Evolutionary conservation across 768 basidiomycete species (phyloP).

Genomic region (Lentinula lateritia): DNA sequence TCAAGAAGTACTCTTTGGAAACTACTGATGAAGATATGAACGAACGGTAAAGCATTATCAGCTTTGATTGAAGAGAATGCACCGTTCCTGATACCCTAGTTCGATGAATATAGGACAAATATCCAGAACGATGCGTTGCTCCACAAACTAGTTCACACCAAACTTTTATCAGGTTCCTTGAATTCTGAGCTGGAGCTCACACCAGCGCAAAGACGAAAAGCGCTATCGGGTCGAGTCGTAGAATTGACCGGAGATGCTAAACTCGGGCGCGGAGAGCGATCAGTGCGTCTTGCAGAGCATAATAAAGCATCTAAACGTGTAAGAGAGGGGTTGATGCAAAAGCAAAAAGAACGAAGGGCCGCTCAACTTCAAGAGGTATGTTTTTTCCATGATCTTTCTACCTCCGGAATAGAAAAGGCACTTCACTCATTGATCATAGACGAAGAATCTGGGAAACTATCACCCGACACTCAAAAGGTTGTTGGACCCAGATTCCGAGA

Average conservation of each 20-base stretch:
- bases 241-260: conserved; percentile 66
- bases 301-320: conserved; percentile 69
- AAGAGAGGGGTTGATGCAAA: conserved; percentile 61
- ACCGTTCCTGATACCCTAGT: background rate
- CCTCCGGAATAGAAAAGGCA: background rate
- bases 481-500: conserved; percentile 37
- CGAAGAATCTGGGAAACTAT: conserved; percentile 81
- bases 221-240: conserved; percentile 70
- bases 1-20: conserved; percentile 9
- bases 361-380: conserved; percentile 65
- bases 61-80: background rate
- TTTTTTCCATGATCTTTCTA: conserved; percentile 10
- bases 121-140: conserved; percentile 73
- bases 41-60: conserved; percentile 37
- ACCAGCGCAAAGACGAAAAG: conserved; percentile 66
- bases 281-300: conserved; percentile 55
- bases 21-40: conserved; percentile 39
- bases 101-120: conserved; percentile 47
- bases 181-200: conserved; percentile 55
- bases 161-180: conserved; percentile 69
- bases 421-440: conserved; percentile 34
- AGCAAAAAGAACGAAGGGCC: conserved; percentile 50
- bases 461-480: conserved; percentile 72
- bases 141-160: conserved; percentile 76
- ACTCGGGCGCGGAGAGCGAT: conserved; percentile 69